Conservation (phyloP, 2,329 filamentous ascomycete genomes). For the Alternaria sp. region DNA sequence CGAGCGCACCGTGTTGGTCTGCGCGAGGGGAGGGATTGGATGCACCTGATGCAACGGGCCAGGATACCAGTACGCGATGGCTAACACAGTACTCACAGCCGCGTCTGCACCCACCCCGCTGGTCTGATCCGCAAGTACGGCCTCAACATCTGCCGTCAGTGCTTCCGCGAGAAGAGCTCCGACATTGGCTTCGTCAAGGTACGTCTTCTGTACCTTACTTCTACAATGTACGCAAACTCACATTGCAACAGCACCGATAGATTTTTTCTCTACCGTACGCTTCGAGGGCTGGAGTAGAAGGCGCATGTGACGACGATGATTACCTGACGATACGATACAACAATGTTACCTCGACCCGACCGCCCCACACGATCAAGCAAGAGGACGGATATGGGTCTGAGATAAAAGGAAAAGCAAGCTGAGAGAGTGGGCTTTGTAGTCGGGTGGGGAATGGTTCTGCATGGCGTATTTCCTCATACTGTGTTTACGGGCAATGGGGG, state of each 20-base stretch:
- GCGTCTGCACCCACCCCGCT: constrained; percentile 90
- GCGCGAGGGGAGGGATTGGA: constrained; percentile 1
- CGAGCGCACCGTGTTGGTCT: constrained; percentile 30
- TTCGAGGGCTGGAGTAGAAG: constrained; percentile 34
- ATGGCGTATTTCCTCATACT: constrained; percentile 27
- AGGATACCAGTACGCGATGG: constrained; percentile 11
- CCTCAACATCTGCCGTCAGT: constrained; percentile 79
- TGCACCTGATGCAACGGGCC: not conserved
- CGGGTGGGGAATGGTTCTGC: constrained; percentile 29
- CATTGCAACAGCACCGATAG: constrained; percentile 42
- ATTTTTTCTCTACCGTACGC: constrained; percentile 17
- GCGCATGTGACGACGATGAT: constrained; percentile 40
- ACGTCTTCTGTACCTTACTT: constrained; percentile 18
- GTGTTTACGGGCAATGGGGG: constrained; percentile 15
- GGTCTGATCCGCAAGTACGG: constrained; percentile 99
- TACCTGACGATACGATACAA: constrained; percentile 32
- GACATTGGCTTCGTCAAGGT: constrained; percentile 76
- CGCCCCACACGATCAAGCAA: constrained; percentile 8
- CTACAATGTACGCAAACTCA: constrained; percentile 12
- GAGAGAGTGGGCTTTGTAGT: constrained; percentile 10
- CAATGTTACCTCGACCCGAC: constrained; percentile 17
- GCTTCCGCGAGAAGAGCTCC: constrained; percentile 71
- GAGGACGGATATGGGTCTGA: not conserved
- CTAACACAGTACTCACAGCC: constrained; percentile 59
- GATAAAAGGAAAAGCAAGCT: not conserved